phyloP scores from a whole-genome alignment of 176 grass and related monocot species.

The Bonia amplexicaulis region DNA sequence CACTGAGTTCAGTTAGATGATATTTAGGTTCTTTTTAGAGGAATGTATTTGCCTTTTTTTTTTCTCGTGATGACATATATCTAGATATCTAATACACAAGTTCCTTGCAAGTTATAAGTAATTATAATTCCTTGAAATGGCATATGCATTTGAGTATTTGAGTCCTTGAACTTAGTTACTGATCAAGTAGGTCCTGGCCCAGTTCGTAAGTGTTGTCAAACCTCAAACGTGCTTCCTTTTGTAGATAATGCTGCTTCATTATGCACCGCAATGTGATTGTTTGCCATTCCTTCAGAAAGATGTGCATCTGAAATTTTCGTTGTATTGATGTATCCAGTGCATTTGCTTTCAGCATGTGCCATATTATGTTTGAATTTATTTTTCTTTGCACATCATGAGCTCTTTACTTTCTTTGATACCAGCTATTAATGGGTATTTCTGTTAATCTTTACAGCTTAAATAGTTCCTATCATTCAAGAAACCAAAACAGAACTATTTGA shows the following conservation, averaged over 20 bases:
- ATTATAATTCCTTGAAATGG: background rate
- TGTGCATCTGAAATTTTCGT: background rate
- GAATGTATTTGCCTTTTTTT: background rate
- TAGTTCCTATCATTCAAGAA: background rate
- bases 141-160: background rate
- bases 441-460: background rate
- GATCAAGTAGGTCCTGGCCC: background rate
- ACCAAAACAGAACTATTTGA: background rate
- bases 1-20: background rate
- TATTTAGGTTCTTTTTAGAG: background rate
- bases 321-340: background rate
- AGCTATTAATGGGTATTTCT: background rate
- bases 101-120: background rate
- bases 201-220: conserved; percentile 6
- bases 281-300: background rate
- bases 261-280: background rate
- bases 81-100: background rate
- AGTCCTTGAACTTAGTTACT: background rate
- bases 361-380: background rate
- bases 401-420: background rate
- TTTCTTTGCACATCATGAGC: background rate
- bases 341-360: background rate
- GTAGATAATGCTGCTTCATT: background rate
- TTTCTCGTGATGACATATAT: background rate
- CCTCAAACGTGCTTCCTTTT: background rate